phyloP scores from a whole-genome alignment of 176 grass and related monocot species.

The Musa acuminata region DNA sequence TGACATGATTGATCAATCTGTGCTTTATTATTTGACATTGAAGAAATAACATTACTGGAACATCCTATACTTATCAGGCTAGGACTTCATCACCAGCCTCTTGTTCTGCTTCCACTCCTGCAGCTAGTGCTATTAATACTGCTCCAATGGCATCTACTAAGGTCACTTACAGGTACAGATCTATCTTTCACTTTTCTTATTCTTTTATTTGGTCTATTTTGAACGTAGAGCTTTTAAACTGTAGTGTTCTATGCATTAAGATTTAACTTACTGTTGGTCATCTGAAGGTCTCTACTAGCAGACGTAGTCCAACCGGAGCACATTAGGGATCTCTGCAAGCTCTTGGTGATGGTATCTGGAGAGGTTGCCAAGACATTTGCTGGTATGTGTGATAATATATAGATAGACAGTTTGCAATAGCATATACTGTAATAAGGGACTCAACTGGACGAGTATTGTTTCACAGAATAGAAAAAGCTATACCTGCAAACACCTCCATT shows the following conservation, averaged over 20 bases:
- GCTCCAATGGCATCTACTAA: slow-evolving; percentile 50
- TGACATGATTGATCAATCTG: background rate
- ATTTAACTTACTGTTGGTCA: slow-evolving; percentile 8
- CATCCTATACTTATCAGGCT: slow-evolving; percentile 20
- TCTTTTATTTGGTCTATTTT: background rate
- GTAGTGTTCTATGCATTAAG: background rate
- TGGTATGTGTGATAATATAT: slow-evolving; percentile 41
- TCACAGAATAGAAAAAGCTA: background rate
- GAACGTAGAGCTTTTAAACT: background rate
- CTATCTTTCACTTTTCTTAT: background rate
- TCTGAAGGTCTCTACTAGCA: slow-evolving; percentile 84
- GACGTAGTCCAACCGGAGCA: slow-evolving; percentile 72
- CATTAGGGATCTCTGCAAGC: slow-evolving; percentile 75
- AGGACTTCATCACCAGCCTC: slow-evolving; percentile 28
- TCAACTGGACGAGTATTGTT: background rate
- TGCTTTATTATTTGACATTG: background rate
- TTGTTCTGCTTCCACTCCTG: slow-evolving; percentile 35
- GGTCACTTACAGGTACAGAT: slow-evolving; percentile 77
- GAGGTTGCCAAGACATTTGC: slow-evolving; percentile 49
- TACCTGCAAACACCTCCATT: background rate
- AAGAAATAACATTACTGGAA: background rate
- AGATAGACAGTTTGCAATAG: background rate
- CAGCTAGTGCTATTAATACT: slow-evolving; percentile 37
- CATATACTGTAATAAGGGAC: background rate
- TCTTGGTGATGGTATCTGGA: slow-evolving; percentile 65